These are phyloP conservation scores for Globisporangium cylindrosporum DNA, from an alignment of 352 stramenopile genomes.

Conservation along the genomic window DNA sequence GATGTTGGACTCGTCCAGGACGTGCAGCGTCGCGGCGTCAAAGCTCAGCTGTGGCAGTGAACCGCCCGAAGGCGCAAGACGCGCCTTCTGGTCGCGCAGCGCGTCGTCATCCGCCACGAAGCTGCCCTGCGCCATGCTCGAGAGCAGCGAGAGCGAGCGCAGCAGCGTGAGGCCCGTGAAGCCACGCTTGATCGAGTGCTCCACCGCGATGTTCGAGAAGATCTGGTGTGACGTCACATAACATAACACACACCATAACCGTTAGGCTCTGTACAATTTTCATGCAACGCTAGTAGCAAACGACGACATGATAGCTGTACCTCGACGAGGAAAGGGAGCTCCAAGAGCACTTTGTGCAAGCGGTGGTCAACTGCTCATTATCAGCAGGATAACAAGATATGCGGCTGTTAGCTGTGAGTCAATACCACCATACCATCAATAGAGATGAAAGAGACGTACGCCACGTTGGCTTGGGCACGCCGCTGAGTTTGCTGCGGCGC, in stretches of 20 bases:
- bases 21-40: slow-evolving; percentile 34
- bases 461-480: slow-evolving; percentile 66
- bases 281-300: not conserved
- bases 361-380: slow-evolving; percentile 48
- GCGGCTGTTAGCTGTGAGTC: not conserved
- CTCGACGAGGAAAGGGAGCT: slow-evolving; percentile 76
- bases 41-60: slow-evolving; percentile 39
- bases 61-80: slow-evolving; percentile 23
- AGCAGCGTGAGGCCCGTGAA: slow-evolving; percentile 53
- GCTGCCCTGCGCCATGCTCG: slow-evolving; percentile 66
- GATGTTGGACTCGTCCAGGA: slow-evolving; percentile 67
- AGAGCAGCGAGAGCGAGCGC: slow-evolving; percentile 59
- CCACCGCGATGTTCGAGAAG: slow-evolving; percentile 54
- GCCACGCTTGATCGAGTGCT: slow-evolving; percentile 68
- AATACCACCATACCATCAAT: not conserved
- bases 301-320: slow-evolving; percentile 15
- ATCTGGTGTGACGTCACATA: slow-evolving; percentile 26
- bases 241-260: not conserved
- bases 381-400: not conserved
- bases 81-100: slow-evolving; percentile 54
- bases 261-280: not conserved
- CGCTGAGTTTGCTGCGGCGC: slow-evolving; percentile 61
- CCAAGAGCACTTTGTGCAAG: slow-evolving; percentile 64
- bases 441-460: slow-evolving; percentile 26
- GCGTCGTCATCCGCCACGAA: slow-evolving; percentile 61